These are phyloP conservation scores for Colletotrichum echinochloae DNA, from an alignment of 2,329 filamentous ascomycete genomes.

Conservation along the genomic window DNA sequence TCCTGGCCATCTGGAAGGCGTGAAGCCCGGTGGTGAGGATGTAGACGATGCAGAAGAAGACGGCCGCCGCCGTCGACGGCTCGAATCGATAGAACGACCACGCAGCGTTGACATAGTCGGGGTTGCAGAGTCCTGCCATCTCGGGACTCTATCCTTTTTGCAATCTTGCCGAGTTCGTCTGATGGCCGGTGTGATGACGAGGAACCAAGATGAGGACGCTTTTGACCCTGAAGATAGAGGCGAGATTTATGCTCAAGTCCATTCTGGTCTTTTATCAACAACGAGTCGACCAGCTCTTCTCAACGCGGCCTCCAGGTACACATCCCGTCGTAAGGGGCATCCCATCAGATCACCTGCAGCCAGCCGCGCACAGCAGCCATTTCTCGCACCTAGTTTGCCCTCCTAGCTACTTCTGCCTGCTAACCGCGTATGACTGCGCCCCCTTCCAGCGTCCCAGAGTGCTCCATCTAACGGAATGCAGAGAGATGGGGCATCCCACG, in stretches of 20 bases:
- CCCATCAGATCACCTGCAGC: not conserved
- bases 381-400: not conserved
- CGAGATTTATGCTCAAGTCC: conserved; percentile 17
- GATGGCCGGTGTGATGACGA: not conserved
- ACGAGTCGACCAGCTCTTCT: not conserved
- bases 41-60: conserved; percentile 34
- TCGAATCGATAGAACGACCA: conserved; percentile 38
- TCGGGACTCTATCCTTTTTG: not conserved
- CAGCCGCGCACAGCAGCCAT: not conserved
- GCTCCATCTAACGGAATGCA: conserved; percentile 1
- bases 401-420: not conserved
- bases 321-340: not conserved
- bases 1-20: conserved; percentile 24
- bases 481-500: conserved; percentile 1
- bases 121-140: conserved; percentile 24
- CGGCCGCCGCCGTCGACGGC: conserved; percentile 33
- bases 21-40: conserved; percentile 28
- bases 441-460: conserved; percentile 18
- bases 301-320: not conserved
- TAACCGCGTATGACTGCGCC: conserved; percentile 28
- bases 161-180: not conserved
- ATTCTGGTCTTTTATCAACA: not conserved
- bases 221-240: not conserved
- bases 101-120: conserved; percentile 23
- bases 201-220: not conserved